phyloP scores from a whole-genome alignment of 805 yeast genomes.

The Starmerella roubikii region DNA sequence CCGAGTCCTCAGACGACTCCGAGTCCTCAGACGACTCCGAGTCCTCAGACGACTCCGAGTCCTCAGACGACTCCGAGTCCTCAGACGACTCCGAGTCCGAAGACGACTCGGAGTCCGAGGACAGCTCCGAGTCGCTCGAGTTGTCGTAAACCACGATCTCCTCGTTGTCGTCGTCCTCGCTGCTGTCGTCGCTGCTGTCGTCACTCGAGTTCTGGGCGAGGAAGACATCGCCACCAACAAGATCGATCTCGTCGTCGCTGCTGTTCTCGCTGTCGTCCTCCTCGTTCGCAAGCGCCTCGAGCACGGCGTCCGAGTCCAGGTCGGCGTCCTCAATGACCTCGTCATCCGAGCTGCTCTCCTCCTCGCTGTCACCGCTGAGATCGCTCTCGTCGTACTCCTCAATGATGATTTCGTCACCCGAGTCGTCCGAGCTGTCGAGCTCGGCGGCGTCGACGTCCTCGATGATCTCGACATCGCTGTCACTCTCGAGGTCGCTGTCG shows the following conservation, averaged over 20 bases:
- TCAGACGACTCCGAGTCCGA: slow-evolving; percentile 1
- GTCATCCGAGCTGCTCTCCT: slow-evolving; percentile 5
- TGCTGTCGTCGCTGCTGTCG: slow-evolving; percentile 10
- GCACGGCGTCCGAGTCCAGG: slow-evolving; percentile 19
- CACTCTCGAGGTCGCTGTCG: neutral
- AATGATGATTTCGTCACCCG: slow-evolving; percentile 15
- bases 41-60: neutral
- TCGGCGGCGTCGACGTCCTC: too few relatives aligned
- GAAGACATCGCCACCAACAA: slow-evolving; percentile 1
- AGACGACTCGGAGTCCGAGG: slow-evolving; percentile 3
- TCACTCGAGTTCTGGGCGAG: slow-evolving; percentile 10
- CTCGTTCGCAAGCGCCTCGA: slow-evolving; percentile 16
- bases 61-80: neutral
- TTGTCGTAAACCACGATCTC: slow-evolving; percentile 11
- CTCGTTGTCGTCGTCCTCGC: slow-evolving; percentile 15
- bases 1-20: neutral
- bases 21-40: neutral
- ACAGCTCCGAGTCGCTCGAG: slow-evolving; percentile 7
- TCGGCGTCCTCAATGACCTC: slow-evolving; percentile 14
- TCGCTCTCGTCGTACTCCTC: slow-evolving; percentile 16
- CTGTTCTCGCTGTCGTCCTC: slow-evolving; percentile 11
- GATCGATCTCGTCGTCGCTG: slow-evolving; percentile 9
- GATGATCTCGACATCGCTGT: too few relatives aligned
- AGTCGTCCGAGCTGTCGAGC: slow-evolving; percentile 11
- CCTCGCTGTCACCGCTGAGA: slow-evolving; percentile 12